Evolutionary conservation across 2,329 filamentous ascomycete species (phyloP).

Genomic region (Microcyclospora pomicola): DNA sequence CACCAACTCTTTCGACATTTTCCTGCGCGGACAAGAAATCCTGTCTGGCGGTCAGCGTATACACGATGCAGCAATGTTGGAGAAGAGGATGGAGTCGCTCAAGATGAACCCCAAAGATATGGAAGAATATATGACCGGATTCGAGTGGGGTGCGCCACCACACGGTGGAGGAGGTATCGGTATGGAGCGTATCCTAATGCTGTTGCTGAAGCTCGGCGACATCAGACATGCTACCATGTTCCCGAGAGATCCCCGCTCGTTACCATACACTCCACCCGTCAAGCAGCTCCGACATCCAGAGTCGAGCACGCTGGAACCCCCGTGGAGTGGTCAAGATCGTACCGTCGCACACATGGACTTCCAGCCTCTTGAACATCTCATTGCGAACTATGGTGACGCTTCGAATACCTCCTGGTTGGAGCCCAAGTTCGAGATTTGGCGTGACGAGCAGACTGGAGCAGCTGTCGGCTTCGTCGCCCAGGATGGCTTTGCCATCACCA

Average conservation of each 20-base stretch:
- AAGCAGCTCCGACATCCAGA: conserved; percentile 69
- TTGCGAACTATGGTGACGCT: conserved; percentile 90
- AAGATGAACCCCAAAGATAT: conserved; percentile 70
- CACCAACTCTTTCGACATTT: conserved; percentile 93
- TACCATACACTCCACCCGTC: conserved; percentile 53
- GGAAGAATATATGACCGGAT: conserved; percentile 80
- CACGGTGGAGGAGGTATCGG: conserved; percentile 86
- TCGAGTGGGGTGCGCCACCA: conserved; percentile 76
- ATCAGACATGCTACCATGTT: conserved; percentile 80
- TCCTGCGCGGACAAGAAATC: conserved; percentile 85
- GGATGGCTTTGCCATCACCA: conserved; percentile 66
- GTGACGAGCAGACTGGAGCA: conserved; percentile 63
- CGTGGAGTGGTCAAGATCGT: conserved; percentile 44
- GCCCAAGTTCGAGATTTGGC: conserved; percentile 76
- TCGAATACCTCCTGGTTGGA: conserved; percentile 91
- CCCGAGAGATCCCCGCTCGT: conserved; percentile 74
- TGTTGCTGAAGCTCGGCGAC: conserved; percentile 74
- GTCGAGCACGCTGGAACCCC: conserved; percentile 63
- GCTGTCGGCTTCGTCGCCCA: conserved; percentile 72
- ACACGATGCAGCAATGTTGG: conserved; percentile 61
- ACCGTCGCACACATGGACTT: conserved; percentile 38
- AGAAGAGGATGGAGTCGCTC: conserved; percentile 59
- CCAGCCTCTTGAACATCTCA: conserved; percentile 70
- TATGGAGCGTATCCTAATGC: conserved; percentile 74
- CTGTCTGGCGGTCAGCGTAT: conserved; percentile 88